phyloP scores from a whole-genome alignment of 2,329 filamentous ascomycete genomes.

The Scytalidium sp. region DNA sequence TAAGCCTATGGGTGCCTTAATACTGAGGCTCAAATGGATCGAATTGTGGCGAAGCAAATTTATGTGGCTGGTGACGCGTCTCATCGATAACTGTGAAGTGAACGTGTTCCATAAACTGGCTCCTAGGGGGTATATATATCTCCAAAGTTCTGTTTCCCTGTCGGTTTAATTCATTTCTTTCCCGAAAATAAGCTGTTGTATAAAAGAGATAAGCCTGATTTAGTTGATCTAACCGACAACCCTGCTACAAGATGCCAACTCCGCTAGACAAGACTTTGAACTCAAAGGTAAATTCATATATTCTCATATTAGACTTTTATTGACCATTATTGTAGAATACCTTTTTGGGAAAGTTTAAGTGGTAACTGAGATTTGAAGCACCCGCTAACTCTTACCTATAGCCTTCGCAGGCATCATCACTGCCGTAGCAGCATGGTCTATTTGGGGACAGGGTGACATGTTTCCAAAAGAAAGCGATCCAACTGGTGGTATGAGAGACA shows the following conservation, averaged over 20 bases:
- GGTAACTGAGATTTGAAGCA: neutral
- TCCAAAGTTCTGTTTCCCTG: too few species aligned
- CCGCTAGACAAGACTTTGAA: constrained; percentile 65
- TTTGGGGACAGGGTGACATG: constrained; percentile 76
- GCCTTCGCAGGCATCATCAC: constrained; percentile 81
- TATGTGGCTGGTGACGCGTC: neutral
- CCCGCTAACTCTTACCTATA: constrained; percentile 29
- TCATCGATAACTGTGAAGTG: neutral
- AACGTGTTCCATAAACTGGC: neutral
- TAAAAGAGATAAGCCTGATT: too few species aligned
- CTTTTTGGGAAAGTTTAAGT: constrained; percentile 55
- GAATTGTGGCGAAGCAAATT: neutral
- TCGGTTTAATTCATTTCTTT: too few species aligned
- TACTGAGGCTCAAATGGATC: neutral
- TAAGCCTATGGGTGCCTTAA: neutral
- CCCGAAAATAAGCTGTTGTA: too few species aligned
- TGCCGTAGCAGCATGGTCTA: constrained; percentile 76
- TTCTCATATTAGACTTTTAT: neutral
- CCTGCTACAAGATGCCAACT: constrained; percentile 65
- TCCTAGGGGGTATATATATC: neutral
- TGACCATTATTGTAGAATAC: constrained; percentile 51
- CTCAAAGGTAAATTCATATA: constrained; percentile 55
- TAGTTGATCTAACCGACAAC: too few species aligned
- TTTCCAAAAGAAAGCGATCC: constrained; percentile 76
- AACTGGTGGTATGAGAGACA: constrained; percentile 57